Evolutionary conservation across 2,329 filamentous ascomycete species (phyloP).

Genomic region (Ophiostoma angusticollis): DNA sequence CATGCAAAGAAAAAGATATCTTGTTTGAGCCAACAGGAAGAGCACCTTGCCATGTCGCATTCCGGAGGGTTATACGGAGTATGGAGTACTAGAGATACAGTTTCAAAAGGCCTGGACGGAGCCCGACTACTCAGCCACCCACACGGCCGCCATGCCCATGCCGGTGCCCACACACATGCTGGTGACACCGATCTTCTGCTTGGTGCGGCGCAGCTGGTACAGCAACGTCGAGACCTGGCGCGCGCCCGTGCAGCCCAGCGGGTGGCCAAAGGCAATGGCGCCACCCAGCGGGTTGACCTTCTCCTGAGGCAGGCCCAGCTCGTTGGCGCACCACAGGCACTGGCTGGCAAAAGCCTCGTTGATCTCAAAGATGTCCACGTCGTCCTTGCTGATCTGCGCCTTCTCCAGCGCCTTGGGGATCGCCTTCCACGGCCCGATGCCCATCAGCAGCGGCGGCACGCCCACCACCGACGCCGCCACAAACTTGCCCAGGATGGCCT

Average conservation of each 20-base stretch:
- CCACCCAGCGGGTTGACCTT: constrained; percentile 98
- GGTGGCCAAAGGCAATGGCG: constrained; percentile 91
- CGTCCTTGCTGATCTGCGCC: constrained; percentile 72
- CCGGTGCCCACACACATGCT: constrained; percentile 96
- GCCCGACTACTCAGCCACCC: constrained; percentile 68
- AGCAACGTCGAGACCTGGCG: constrained; percentile 86
- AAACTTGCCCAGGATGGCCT: constrained; percentile 85
- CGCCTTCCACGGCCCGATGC: constrained; percentile 86
- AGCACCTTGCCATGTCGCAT: no score
- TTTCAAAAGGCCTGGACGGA: no score
- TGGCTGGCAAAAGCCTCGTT: constrained; percentile 97
- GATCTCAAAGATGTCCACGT: constrained; percentile 97
- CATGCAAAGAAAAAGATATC: no score
- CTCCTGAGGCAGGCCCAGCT: constrained; percentile 66
- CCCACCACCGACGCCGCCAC: constrained; percentile 76
- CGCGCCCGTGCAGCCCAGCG: constrained; percentile 85
- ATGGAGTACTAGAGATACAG: no score
- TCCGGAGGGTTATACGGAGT: no score
- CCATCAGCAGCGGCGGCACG: constrained; percentile 89
- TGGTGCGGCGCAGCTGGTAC: constrained; percentile 75
- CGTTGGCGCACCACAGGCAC: constrained; percentile 84
- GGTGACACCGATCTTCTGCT: constrained; percentile 77
- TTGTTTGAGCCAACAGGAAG: no score
- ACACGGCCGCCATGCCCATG: constrained; percentile 96
- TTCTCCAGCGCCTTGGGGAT: constrained; percentile 86